A percentile compares a stretch with the other conserved stretches of the same genome.
These are phyloP conservation scores for Colletotrichum eleusines DNA, from an alignment of 2,329 filamentous ascomycete genomes.

Conservation along the genomic window DNA sequence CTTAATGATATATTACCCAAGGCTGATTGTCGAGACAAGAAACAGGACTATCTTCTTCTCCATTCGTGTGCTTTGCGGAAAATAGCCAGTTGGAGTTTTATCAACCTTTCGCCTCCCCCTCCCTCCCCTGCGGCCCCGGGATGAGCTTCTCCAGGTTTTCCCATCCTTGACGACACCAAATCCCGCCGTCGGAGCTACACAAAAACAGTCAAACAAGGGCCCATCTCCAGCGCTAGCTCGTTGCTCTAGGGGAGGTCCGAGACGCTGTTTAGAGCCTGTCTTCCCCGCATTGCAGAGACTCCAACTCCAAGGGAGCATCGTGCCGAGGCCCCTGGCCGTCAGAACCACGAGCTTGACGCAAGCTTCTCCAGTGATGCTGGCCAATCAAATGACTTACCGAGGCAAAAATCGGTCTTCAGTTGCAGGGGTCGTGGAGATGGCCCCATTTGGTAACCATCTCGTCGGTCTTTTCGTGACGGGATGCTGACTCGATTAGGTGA, in stretches of 20 bases:
- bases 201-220: conserved; percentile 4
- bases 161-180: conserved; percentile 20
- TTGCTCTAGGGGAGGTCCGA: conserved; percentile 3
- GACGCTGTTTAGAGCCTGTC: conserved; percentile 11
- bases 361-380: background rate
- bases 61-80: conserved; percentile 17
- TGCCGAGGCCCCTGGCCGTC: conserved; percentile 40
- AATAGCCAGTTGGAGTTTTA: conserved; percentile 12
- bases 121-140: background rate
- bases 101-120: conserved; percentile 36
- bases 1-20: background rate
- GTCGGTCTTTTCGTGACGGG: background rate
- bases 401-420: conserved; percentile 23
- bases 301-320: conserved; percentile 6
- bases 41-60: background rate
- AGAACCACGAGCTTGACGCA: conserved; percentile 12
- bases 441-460: conserved; percentile 38
- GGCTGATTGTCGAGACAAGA: background rate
- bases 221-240: background rate
- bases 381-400: conserved; percentile 38
- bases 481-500: conserved; percentile 26
- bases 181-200: conserved; percentile 24
- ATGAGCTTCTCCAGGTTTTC: conserved; percentile 41
- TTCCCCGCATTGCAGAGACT: conserved; percentile 1
- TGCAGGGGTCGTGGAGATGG: background rate